Evolutionary conservation across 345 rosid genomes (phyloP), one percentile per base, ranked within the genome.

Genomic region (Populus simonii): DNA sequence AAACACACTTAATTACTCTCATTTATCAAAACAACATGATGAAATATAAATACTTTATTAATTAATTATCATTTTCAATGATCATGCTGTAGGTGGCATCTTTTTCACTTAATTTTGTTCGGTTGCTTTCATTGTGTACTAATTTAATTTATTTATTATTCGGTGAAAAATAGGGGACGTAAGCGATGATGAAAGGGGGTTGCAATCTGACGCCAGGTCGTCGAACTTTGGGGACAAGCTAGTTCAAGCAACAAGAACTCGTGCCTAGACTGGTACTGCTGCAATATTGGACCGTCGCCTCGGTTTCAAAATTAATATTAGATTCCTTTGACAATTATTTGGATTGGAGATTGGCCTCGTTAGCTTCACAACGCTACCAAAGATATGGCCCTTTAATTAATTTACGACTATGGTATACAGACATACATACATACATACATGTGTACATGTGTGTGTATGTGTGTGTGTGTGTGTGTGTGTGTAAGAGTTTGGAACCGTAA

Each of bases 121-220:
- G 13, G 51, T 13, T 45, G 51, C 51, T 45, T 45, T 45, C 51
- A 12, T 13, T 3, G 51, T 3, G 17, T 45, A 0, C 51, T 35
- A 55, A n/a, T 12, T 66, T 38, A 7, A 25, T 68, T 41, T 62
- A 31, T 41, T 74, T 8, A 18, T n/a, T 13, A 41, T 41, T 9
- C 0, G 63, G 70, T 65, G 22, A 15, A 47, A 2, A 4, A 29
- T 20, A 6, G 39, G 55, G 38, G 55, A 73, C 86, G 87, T 84
- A 84, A 87, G 87, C 85, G 78, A 70, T 84, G 89, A 83, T 87
- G 89, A 51, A 83, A 83, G 45, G 47, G 17, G 70, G 66, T 65
- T 41, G 73, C 67, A 75, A 72, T 7, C 29, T 83, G 79, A 84
- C 78, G 84, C 74, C 74, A 71, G 43, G 36, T 16, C 1, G 13